phyloP scores from a whole-genome alignment of 2,329 filamentous ascomycete species.

The Trichophyton schoenleinii region DNA sequence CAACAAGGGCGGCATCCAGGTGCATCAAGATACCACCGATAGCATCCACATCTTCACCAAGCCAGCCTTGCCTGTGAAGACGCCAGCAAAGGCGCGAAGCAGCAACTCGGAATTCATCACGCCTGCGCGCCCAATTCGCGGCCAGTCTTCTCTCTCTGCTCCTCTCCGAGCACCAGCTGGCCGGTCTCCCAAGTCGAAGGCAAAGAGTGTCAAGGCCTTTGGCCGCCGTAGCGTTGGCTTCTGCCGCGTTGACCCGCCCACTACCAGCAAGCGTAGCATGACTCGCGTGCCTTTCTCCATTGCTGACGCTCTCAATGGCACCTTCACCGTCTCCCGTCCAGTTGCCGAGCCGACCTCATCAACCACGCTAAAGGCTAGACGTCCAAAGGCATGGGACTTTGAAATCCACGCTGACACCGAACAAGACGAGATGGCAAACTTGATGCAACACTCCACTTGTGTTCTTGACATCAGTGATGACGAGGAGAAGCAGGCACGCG shows the following conservation, averaged over 20 bases:
- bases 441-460: conserved; percentile 82
- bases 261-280: conserved; percentile 35
- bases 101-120: background rate
- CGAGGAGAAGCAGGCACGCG: conserved; percentile 48
- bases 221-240: conserved; percentile 55
- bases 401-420: conserved; percentile 87
- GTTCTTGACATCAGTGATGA: conserved; percentile 82
- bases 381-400: conserved; percentile 62
- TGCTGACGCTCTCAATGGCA: conserved; percentile 68
- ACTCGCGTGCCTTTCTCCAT: conserved; percentile 64
- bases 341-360: conserved; percentile 17
- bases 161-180: conserved; percentile 59
- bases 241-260: conserved; percentile 58
- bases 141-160: conserved; percentile 36
- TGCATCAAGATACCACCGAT: background rate
- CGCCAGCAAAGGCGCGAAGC: background rate
- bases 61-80: conserved; percentile 7
- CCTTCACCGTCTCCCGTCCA: conserved; percentile 37
- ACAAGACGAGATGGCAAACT: conserved; percentile 80
- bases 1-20: conserved; percentile 20
- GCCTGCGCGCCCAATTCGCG: conserved; percentile 17
- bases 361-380: conserved; percentile 44
- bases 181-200: conserved; percentile 60
- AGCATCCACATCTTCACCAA: conserved; percentile 5
- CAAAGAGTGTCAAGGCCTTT: conserved; percentile 52